Evolutionary conservation across 139 green algal species (phyloP).

Genomic region (Auxenochlorella pyrenoidosa): DNA sequence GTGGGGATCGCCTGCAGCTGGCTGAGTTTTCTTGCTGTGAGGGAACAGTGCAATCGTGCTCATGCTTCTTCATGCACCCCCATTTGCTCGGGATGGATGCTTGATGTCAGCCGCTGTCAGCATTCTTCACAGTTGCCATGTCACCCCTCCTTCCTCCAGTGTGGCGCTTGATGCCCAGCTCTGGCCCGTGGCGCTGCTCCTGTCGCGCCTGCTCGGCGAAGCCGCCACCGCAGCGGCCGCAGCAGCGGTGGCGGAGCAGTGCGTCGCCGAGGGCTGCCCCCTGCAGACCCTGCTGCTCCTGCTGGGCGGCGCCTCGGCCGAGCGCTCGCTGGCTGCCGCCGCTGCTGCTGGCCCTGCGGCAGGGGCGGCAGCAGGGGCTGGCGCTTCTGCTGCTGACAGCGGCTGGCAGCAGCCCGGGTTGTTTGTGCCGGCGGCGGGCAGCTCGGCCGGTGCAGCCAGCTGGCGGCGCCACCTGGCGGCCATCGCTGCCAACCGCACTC

Average conservation of each 20-base stretch:
- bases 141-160: background rate
- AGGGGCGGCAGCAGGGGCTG: background rate
- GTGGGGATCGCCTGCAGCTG: slow-evolving; percentile 4
- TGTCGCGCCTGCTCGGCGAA: slow-evolving; percentile 55
- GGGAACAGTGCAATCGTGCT: too few relatives aligned
- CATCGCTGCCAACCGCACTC: slow-evolving; percentile 64
- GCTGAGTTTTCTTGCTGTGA: too few relatives aligned
- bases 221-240: slow-evolving; percentile 43
- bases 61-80: background rate
- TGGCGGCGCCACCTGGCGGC: slow-evolving; percentile 85
- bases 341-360: slow-evolving; percentile 1
- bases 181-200: slow-evolving; percentile 78
- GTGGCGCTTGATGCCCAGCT: slow-evolving; percentile 52
- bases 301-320: slow-evolving; percentile 58
- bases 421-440: background rate
- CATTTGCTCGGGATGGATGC: too few relatives aligned
- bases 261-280: slow-evolving; percentile 56
- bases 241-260: slow-evolving; percentile 51
- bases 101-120: background rate
- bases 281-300: slow-evolving; percentile 75
- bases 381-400: background rate
- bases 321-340: slow-evolving; percentile 38
- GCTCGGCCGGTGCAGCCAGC: slow-evolving; percentile 27
- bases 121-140: background rate
- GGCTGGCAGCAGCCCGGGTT: background rate